Base-by-base conservation (phyloP, 2,329 filamentous ascomycete species). In the Xylaria sp. region DNA sequence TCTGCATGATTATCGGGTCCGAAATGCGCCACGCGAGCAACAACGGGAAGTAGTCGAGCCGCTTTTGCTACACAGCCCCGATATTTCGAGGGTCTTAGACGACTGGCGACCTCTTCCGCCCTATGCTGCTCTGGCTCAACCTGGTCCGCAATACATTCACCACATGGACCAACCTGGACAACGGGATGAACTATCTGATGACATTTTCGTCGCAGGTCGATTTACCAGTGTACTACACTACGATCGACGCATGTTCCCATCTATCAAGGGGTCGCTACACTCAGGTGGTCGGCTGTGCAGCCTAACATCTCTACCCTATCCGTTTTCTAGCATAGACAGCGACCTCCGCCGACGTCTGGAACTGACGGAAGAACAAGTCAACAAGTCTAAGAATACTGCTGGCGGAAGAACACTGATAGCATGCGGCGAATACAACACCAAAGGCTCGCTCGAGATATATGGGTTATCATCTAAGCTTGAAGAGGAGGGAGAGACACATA, bases 171-270 rank as follows among this genome's bases (percentile, higher is more conserved):
- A 81, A 9, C 81, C 87, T 0, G 86, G 84, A 0, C 78, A 81
- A 9, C 77, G 77, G 10, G 80, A 81, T 55, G 83, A 87, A 68
- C 83, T 89, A 20, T 91, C 92, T 56, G 86, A 91, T 66, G 91
- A 96, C 33, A 96, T 98, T 45, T 95, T 94, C 81, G 89, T 97
- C 39, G 93, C 91, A 4, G 95, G 95, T 0, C 88, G 95, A 17
- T 97, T 97, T 76, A 92, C 94, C 4, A 94, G 89, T 73, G 92
- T 97, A 63, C 82, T 97, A 3, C 91, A 93, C 75, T 98, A 97
- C 79, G 94, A 97, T 76, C 88, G 94, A 3, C 90, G 95, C 50
- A 93, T 88, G 78, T 96, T 97, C 74, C 92, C 93, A 0, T 87
- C 87, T 17, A 86, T 97, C 7, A 86, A 89, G 66, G 90, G 89